A percentile compares a stretch with the other conserved stretches of the same genome.
These are phyloP conservation scores for Scedosporium minutisporum DNA, from an alignment of 2,329 filamentous ascomycete genomes.

Conservation along the genomic window DNA sequence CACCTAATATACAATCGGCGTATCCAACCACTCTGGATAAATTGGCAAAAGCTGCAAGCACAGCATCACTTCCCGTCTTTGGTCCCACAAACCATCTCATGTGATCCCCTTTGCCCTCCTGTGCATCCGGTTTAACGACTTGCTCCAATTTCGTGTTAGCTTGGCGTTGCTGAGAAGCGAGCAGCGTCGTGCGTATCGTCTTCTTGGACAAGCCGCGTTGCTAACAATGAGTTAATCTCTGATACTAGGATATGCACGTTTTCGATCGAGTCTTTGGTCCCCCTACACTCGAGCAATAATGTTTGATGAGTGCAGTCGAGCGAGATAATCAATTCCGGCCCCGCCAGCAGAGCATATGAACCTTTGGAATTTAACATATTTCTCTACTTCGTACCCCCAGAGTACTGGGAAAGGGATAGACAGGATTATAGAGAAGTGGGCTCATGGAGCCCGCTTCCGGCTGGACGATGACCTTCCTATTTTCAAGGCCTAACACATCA, in stretches of 20 bases:
- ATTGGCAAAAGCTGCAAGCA: not conserved
- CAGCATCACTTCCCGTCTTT: not conserved
- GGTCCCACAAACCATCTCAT: not conserved
- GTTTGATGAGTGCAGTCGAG: not conserved
- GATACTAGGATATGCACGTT: not conserved
- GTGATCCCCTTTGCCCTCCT: slow-evolving; percentile 2
- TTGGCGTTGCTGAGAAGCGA: not conserved
- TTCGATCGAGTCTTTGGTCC: not conserved
- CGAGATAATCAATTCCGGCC: not conserved
- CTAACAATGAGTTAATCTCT: not conserved
- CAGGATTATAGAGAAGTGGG: not conserved
- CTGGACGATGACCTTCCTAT: not conserved
- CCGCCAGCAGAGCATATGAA: not conserved
- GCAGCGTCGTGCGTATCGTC: not conserved
- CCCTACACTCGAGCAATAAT: not conserved
- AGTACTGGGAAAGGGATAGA: not conserved
- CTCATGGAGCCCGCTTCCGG: not conserved
- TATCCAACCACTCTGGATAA: slow-evolving; percentile 7
- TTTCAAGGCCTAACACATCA: not conserved
- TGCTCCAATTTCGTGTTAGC: not conserved
- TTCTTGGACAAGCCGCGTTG: no score
- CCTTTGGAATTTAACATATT: not conserved
- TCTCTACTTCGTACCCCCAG: not conserved
- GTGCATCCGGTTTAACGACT: not conserved
- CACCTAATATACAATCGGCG: slow-evolving; percentile 3